These are phyloP conservation scores for Novakomyces olei DNA, from an alignment of 805 yeast species.

Conservation along the genomic window DNA sequence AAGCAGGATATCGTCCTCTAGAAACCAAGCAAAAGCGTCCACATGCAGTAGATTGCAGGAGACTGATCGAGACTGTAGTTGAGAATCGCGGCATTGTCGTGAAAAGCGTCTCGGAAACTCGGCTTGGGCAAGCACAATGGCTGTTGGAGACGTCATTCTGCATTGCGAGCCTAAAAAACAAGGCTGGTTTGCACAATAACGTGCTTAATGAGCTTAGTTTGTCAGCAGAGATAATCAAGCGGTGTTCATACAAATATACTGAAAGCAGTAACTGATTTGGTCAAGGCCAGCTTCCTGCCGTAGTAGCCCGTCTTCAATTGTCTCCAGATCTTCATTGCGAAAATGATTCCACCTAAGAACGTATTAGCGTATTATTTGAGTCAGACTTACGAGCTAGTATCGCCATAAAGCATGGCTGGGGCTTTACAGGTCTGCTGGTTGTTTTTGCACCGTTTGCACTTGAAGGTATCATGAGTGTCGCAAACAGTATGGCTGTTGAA, in stretches of 20 bases:
- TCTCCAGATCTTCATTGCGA: slow-evolving; percentile 33
- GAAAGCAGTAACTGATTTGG: slow-evolving; percentile 72
- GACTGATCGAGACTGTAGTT: too few relatives aligned
- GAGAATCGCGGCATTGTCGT: too few relatives aligned
- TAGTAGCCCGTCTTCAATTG: slow-evolving; percentile 56
- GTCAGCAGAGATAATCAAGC: too few relatives aligned
- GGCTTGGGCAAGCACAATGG: too few relatives aligned
- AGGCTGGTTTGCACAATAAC: too few relatives aligned
- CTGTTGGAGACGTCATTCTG: too few relatives aligned
- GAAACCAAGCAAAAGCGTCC: too few relatives aligned
- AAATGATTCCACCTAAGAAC: slow-evolving; percentile 93
- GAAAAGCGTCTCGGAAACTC: too few relatives aligned
- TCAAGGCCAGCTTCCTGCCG: slow-evolving; percentile 47
- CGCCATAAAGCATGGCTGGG: slow-evolving; percentile 86
- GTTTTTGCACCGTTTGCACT: slow-evolving; percentile 54
- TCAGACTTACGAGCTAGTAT: slow-evolving; percentile 55
- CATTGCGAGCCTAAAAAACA: neutral
- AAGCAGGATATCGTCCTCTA: too few relatives aligned
- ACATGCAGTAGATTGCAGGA: too few relatives aligned
- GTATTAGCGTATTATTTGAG: too few relatives aligned
- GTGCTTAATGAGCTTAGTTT: slow-evolving; percentile 39
- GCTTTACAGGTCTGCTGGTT: slow-evolving; percentile 44
- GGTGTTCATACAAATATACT: too few relatives aligned
- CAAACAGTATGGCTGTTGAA: slow-evolving; percentile 46
- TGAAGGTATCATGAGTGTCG: slow-evolving; percentile 82